Conservation (phyloP, 768 basidiomycete genomes). For the Termitomyces sp. region DNA sequence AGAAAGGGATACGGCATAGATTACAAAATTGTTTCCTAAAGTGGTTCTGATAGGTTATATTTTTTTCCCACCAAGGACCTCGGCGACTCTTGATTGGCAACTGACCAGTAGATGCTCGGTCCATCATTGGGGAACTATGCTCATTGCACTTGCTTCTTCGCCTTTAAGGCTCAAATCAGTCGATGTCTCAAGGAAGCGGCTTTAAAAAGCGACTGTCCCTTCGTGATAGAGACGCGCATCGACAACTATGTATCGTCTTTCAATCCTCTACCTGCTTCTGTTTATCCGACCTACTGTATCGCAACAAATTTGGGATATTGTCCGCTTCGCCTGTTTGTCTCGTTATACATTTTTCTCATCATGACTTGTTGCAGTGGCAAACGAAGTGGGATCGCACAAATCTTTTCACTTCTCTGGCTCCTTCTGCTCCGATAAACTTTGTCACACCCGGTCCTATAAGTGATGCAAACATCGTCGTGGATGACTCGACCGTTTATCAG, state of each 20-base stretch:
- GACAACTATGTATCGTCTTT: slow-evolving; percentile 2
- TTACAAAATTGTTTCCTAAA: neutral
- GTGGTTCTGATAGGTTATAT: neutral
- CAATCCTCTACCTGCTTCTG: slow-evolving; percentile 3
- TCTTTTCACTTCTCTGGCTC: slow-evolving; percentile 44
- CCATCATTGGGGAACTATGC: neutral
- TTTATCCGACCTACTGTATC: slow-evolving; percentile 8
- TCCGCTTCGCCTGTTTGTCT: neutral
- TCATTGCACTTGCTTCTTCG: neutral
- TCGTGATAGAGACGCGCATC: neutral
- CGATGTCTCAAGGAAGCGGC: neutral
- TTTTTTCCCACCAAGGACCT: neutral
- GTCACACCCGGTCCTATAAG: slow-evolving; percentile 48
- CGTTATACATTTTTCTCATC: neutral
- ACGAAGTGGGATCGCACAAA: slow-evolving; percentile 47
- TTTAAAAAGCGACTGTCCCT: slow-evolving; percentile 5
- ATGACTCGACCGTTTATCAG: slow-evolving; percentile 53
- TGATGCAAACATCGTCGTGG: slow-evolving; percentile 56
- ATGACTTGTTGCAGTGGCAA: slow-evolving; percentile 41
- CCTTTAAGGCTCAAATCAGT: neutral
- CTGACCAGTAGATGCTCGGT: neutral
- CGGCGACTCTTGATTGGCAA: neutral
- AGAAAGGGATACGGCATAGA: neutral
- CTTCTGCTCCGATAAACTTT: slow-evolving; percentile 51
- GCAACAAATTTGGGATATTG: slow-evolving; percentile 20